Percentiles rank a stretch among this genome's conserved stretches.
Conservation (phyloP, 1,139 yeast species). For the Candida sanyaensis region DNA sequence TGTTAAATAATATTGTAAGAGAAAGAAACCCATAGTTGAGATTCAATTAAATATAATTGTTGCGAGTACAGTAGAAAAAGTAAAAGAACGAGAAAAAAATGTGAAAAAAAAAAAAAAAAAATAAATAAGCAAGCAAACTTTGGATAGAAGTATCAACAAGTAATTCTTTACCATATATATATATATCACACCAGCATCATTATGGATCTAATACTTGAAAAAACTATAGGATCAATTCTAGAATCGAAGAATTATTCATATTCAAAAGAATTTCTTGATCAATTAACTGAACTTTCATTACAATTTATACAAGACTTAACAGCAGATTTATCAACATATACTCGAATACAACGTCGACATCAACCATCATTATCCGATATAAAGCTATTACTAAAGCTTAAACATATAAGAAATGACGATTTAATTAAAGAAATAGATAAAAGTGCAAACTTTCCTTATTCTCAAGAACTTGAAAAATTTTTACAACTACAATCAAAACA, state of each 20-base stretch:
- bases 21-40: background rate
- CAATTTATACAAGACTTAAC: conserved; percentile 52
- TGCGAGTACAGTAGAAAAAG: background rate
- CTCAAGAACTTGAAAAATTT: conserved; percentile 6
- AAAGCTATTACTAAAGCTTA: conserved; percentile 48
- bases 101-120: background rate
- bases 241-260: conserved; percentile 36
- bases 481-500: background rate
- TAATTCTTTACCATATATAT: background rate
- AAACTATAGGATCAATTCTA: conserved; percentile 36
- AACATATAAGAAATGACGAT: conserved; percentile 43
- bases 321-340: conserved; percentile 49
- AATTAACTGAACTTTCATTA: conserved; percentile 49
- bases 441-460: conserved; percentile 9
- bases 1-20: background rate
- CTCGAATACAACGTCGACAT: conserved; percentile 69
- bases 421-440: conserved; percentile 42
- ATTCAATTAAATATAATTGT: background rate
- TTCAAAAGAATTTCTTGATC: conserved; percentile 47
- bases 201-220: conserved; percentile 36
- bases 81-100: conserved; percentile 1
- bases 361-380: conserved; percentile 63
- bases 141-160: background rate
- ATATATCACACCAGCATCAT: background rate
- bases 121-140: too few species aligned